Percentiles rank a stretch among this genome's conserved stretches.
Evolutionary conservation across 805 yeast genomes (phyloP).

Genomic region (Kuraishia hungarica): DNA sequence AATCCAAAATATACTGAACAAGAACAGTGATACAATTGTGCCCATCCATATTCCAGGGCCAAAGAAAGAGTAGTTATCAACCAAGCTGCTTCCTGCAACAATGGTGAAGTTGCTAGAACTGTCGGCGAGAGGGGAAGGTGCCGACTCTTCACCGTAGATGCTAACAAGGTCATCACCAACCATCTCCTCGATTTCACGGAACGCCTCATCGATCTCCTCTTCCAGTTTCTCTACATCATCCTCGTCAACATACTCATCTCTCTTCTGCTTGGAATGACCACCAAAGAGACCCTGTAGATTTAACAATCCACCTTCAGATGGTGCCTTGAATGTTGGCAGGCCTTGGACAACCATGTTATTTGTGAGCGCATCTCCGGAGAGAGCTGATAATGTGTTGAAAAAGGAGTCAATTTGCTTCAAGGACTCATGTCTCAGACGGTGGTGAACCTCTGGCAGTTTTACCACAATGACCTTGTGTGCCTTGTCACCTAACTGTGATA

Average conservation of each 20-base stretch:
- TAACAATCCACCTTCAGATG: conserved; percentile 5
- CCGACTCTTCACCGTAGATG: conserved; percentile 9
- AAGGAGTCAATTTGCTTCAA: conserved; percentile 3
- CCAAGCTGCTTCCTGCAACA: conserved; percentile 31
- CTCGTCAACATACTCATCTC: conserved; percentile 13
- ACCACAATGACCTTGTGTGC: conserved; percentile 5
- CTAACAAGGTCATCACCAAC: conserved; percentile 17
- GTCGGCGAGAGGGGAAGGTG: background rate
- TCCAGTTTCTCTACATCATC: conserved; percentile 17
- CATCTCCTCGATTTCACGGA: conserved; percentile 19
- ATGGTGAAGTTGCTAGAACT: background rate
- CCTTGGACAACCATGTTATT: conserved; percentile 21
- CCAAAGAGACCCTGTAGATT: conserved; percentile 1
- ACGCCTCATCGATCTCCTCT: conserved; percentile 20
- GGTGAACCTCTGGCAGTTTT: conserved; percentile 6
- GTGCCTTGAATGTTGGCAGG: conserved; percentile 14
- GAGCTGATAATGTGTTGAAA: conserved; percentile 4
- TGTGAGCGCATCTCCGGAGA: conserved; percentile 2
- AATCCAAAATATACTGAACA: conserved; percentile 45
- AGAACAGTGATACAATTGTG: conserved; percentile 52
- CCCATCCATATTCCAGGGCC: conserved; percentile 78
- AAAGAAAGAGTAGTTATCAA: conserved; percentile 62
- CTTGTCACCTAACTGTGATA: background rate
- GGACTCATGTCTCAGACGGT: background rate
- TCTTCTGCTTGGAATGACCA: conserved; percentile 4